These are phyloP conservation scores for Pulveroboletus ravenelii DNA, from an alignment of 768 basidiomycete species.

Conservation along the genomic window DNA sequence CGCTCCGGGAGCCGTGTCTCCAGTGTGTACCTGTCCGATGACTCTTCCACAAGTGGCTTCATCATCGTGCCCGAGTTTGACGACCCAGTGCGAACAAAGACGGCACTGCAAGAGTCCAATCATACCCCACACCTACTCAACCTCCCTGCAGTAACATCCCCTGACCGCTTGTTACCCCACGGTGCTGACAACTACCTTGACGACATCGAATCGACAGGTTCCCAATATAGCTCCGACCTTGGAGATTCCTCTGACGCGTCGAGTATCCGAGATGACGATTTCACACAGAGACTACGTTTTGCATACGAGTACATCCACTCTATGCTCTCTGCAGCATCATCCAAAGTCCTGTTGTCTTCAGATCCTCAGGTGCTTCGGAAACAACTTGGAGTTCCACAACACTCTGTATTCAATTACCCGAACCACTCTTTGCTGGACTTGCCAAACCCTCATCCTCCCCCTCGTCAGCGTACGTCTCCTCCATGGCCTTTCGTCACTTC, in stretches of 20 bases:
- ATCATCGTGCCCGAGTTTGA: slow-evolving; percentile 26
- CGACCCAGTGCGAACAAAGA: neutral
- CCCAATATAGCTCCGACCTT: neutral
- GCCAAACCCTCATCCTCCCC: slow-evolving; percentile 22
- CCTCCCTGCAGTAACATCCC: neutral
- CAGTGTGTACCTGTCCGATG: slow-evolving; percentile 21
- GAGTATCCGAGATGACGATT: slow-evolving; percentile 12
- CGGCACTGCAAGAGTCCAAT: neutral
- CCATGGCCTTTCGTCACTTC: neutral
- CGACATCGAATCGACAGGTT: neutral
- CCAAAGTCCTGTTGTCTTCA: slow-evolving; percentile 11
- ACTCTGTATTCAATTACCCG: slow-evolving; percentile 25
- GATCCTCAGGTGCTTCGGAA: slow-evolving; percentile 26
- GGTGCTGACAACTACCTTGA: neutral
- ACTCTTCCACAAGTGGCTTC: slow-evolving; percentile 12
- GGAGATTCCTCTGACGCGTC: neutral
- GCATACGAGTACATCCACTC: slow-evolving; percentile 24
- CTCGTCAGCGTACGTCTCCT: neutral
- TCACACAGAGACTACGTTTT: slow-evolving; percentile 16
- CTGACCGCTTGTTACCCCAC: neutral
- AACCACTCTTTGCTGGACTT: slow-evolving; percentile 13
- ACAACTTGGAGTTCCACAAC: slow-evolving; percentile 29
- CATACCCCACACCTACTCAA: neutral
- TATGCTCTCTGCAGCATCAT: slow-evolving; percentile 16
- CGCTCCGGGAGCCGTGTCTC: slow-evolving; percentile 13